These are phyloP conservation scores for Parietaria judaica DNA, from an alignment of 306 rosid genomes.

Conservation along the genomic window DNA sequence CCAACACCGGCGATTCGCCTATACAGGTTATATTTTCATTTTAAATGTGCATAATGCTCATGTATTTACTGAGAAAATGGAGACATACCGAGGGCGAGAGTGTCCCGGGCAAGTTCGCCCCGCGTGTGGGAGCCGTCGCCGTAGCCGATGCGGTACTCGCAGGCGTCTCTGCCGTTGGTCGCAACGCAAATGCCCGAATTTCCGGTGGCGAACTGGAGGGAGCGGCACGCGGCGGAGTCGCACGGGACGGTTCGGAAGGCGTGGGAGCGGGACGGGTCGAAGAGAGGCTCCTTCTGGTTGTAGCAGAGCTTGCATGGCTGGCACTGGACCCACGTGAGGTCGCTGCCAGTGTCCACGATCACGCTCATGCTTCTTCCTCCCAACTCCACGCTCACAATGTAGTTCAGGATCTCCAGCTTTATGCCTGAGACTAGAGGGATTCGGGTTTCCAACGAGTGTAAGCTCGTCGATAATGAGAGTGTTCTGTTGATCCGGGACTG, in stretches of 20 bases:
- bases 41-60: too few species aligned
- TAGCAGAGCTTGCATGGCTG: slow-evolving; percentile 71
- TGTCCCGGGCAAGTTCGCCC: slow-evolving; percentile 51
- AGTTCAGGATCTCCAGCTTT: slow-evolving; percentile 54
- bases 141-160: slow-evolving; percentile 51
- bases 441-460: slow-evolving; percentile 39
- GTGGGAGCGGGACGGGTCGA: slow-evolving; percentile 52
- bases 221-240: slow-evolving; percentile 46
- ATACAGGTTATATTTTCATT: too few species aligned
- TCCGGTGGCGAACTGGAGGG: slow-evolving; percentile 39
- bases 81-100: slow-evolving; percentile 27
- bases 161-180: slow-evolving; percentile 5
- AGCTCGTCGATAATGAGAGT: slow-evolving; percentile 7
- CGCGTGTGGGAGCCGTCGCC: slow-evolving; percentile 71
- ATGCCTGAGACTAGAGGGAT: slow-evolving; percentile 62
- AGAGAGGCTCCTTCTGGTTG: slow-evolving; percentile 59
- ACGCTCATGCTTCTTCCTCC: slow-evolving; percentile 54
- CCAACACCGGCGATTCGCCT: slow-evolving; percentile 23
- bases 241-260: slow-evolving; percentile 51
- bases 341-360: slow-evolving; percentile 89
- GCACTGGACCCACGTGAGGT: slow-evolving; percentile 82
- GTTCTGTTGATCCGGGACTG: slow-evolving; percentile 29
- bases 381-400: slow-evolving; percentile 58
- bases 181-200: slow-evolving; percentile 35
- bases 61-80: not conserved